Evolutionary conservation across 164 flowering plant genomes (phyloP), one percentile per base, ranked within the genome.

Genomic region (Houttuynia cordata): DNA sequence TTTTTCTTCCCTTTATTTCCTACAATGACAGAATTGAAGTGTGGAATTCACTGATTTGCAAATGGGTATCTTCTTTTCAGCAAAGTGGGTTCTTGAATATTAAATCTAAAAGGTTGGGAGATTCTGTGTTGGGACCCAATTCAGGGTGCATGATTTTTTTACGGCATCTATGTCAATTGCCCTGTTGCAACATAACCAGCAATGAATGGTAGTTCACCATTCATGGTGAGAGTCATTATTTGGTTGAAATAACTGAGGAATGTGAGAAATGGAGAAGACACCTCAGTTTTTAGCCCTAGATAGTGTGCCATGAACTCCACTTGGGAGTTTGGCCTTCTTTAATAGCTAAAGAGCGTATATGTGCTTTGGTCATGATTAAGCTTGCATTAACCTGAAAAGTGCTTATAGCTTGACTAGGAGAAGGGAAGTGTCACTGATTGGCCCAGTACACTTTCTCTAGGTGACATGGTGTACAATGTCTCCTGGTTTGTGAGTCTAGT

Each of bases 241-340:
- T 64, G 50, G 69, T 30, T 56, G 64, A 70, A 62, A 57, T 24
- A 13, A n/a, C n/a, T n/a, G n/a, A n/a, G n/a, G n/a, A 53, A 41
- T 63, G 62, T 61, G 67, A 34, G 22, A n/a, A n/a, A n/a, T n/a
- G 52, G 61, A 25, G 47, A 56, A 73, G 54, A 60, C 68, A 62
- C 53, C 57, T 58, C 50, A 63, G 59, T 61, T 62, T 64, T 66
- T 66, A 54, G 60, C 83, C 76, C 39, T 65, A 56, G 70, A 75
- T 68, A 77, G 82, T 78, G 37, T 30, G 70, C 75, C 72, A 77
- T 69, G 61, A 77, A 64, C 66, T 72, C 80, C 83, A 78, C 80
- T 76, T 40, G 63, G 63, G 53, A 51, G 69, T 62, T 66, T 60
- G 23, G 0, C 10, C 41, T 60, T 67, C 61, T 57, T 72, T 4